phyloP scores from a whole-genome alignment of 306 rosid genomes.

The Acacia crassicarpa region DNA sequence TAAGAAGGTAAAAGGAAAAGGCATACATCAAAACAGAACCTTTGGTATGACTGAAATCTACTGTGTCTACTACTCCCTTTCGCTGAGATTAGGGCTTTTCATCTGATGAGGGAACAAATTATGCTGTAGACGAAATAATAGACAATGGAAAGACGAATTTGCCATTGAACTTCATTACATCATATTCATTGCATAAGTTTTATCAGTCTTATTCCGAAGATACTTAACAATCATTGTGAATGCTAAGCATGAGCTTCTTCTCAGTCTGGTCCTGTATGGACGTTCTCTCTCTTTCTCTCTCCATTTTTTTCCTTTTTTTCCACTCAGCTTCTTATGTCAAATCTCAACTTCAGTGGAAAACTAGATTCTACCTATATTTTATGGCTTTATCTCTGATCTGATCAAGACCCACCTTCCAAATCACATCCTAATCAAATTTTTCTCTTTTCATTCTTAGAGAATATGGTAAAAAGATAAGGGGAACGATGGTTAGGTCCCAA shows the following conservation, averaged over 20 bases:
- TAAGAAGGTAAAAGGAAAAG: neutral
- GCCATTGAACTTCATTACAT: neutral
- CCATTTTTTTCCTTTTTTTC: neutral
- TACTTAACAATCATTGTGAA: neutral
- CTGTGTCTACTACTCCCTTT: neutral
- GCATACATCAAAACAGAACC: neutral
- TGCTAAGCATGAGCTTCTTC: neutral
- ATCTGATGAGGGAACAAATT: neutral
- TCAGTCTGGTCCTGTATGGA: neutral
- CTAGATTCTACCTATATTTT: conserved; percentile 2
- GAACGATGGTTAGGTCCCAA: too few species aligned
- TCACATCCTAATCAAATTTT: neutral
- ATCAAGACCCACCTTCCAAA: conserved; percentile 54
- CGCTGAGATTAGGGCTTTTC: neutral
- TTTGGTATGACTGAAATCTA: neutral
- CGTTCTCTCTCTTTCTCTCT: neutral
- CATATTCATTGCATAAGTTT: neutral
- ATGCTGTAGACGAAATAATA: neutral
- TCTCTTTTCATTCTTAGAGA: neutral
- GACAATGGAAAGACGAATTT: neutral
- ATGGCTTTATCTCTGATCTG: conserved; percentile 18
- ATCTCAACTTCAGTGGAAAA: conserved; percentile 38
- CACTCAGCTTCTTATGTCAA: conserved; percentile 39
- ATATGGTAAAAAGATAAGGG: too few species aligned
- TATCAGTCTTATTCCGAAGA: neutral